Evolutionary conservation across 495 filamentous ascomycete genomes (phyloP).

Genomic region (Xylaria grammica): DNA sequence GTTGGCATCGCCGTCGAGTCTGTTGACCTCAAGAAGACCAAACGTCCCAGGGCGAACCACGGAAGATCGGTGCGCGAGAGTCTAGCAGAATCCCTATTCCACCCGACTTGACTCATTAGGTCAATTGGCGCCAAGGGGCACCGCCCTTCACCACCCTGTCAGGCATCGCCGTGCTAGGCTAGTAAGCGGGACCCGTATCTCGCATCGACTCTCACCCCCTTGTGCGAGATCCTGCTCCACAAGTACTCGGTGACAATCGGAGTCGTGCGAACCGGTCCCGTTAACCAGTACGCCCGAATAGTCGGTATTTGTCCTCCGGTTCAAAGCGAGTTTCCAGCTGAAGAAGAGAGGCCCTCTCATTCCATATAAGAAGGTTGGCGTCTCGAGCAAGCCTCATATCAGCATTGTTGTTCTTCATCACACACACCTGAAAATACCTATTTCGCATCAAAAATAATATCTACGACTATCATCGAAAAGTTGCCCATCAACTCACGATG

Average conservation of each 20-base stretch:
- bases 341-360: neutral
- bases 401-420: no score
- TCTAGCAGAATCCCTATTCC: neutral
- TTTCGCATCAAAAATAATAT: neutral
- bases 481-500: neutral
- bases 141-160: neutral
- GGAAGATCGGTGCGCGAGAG: conserved; percentile 11
- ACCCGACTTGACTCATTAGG: neutral
- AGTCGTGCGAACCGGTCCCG: conserved; percentile 3
- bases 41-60: neutral
- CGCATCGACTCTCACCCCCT: neutral
- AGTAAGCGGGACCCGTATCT: conserved; percentile 5
- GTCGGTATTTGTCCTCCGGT: conserved; percentile 7
- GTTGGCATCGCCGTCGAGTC: neutral
- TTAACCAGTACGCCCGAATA: neutral
- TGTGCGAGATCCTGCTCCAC: neutral
- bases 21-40: neutral
- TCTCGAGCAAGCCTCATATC: neutral
- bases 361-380: conserved; percentile 2
- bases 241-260: neutral
- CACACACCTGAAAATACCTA: neutral
- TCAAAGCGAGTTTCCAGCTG: conserved; percentile 3
- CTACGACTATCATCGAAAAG: neutral
- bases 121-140: neutral
- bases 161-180: neutral